A percentile compares a stretch with the other conserved stretches of the same genome.
Evolutionary conservation across 192 early-diverging fungal species (phyloP).

Genomic region (Phlyctochytrium arcticum): DNA sequence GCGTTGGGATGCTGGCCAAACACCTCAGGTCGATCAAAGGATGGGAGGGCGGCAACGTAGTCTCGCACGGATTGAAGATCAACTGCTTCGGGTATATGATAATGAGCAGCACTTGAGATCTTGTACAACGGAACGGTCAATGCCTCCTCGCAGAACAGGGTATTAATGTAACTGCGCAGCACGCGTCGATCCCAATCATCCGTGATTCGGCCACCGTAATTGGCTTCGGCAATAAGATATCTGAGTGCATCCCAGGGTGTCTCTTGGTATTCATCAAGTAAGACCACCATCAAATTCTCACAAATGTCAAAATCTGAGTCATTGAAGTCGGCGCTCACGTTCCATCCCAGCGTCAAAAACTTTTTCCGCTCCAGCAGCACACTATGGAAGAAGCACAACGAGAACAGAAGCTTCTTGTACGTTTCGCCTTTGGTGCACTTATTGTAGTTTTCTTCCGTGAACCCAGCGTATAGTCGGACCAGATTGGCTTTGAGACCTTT

Average conservation of each 20-base stretch:
- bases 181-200: constrained; percentile 62
- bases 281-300: constrained; percentile 50
- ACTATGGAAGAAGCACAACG: constrained; percentile 58
- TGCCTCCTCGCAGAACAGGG: constrained; percentile 54
- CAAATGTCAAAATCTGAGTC: constrained; percentile 65
- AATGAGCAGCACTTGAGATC: constrained; percentile 44
- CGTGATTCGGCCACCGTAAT: constrained; percentile 59
- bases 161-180: constrained; percentile 56
- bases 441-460: constrained; percentile 48
- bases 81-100: constrained; percentile 50
- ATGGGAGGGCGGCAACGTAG: constrained; percentile 50
- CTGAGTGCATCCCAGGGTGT: constrained; percentile 63
- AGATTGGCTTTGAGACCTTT: constrained; percentile 59
- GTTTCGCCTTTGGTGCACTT: constrained; percentile 41
- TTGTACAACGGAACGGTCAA: constrained; percentile 43
- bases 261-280: constrained; percentile 55
- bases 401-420: constrained; percentile 55
- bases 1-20: constrained; percentile 67
- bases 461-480: constrained; percentile 39
- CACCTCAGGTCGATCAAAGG: constrained; percentile 56
- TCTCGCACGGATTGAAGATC: constrained; percentile 41
- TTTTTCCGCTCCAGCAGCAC: constrained; percentile 58
- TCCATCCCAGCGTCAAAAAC: constrained; percentile 61
- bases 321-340: constrained; percentile 59
- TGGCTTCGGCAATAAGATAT: constrained; percentile 62